Base-by-base conservation (phyloP, 257 asterid species). In the Buddleja alternifolia region DNA sequence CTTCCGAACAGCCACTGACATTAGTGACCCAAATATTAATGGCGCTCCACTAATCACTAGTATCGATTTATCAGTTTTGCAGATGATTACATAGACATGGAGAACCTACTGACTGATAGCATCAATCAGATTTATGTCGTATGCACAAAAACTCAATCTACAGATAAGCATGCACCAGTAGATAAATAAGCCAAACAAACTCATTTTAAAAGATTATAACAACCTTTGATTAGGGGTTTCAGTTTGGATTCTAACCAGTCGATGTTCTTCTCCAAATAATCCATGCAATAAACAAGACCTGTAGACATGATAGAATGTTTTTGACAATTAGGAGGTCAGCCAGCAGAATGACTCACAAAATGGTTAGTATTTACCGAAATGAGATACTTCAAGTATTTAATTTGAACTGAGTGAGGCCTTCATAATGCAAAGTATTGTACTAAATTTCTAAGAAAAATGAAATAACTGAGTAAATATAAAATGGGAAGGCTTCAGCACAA, bases 241-340 rank as follows among this genome's bases (percentile, higher is more conserved):
- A 93, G 82, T 69, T 80, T 90, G 81, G 91, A 79, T 73, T 93
- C 88, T 55, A 94, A 72, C 99, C 97, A 94, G 75, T 91, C 97
- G 11, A 90, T 84, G 81, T 94, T 94, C 87, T 84, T 88, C 88
- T 86, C 96, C 86, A 94, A 78, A 80, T 84, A 94, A 76, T 94
- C 92, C 97, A 94, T 94, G 87, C 99, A 94, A 78, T 91, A 91
- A 9, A 94, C 83, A 57, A 94, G 96, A 61, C 99, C 97, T 91
- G 77, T n/a, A 63, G 45, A 53, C 52, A 77, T 42, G 48, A 63
- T 40, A 23, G 24, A 71, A 39, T 45, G 29, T 36, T 51, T 46
- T 50, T 47, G 67, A 55, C 37, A 32, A 36, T 57, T 59, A 65
- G 52, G 61, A 64, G 20, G 19, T 63, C 8, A 10, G 20, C 48